phyloP scores from a whole-genome alignment of 139 green algal genomes.

The Marvania coccoides region DNA sequence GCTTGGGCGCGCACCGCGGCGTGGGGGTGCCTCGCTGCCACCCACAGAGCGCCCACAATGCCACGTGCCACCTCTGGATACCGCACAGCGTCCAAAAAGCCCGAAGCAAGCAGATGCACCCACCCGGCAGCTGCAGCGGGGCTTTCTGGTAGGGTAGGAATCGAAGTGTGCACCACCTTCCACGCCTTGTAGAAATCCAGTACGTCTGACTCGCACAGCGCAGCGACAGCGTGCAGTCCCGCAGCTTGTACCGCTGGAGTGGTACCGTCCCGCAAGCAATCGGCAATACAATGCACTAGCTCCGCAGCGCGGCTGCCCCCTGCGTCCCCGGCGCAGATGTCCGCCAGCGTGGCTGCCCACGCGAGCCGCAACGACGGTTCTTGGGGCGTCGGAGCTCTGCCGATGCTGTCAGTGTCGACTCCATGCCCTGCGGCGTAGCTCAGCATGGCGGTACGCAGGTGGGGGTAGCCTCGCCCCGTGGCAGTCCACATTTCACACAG shows the following conservation, averaged over 20 bases:
- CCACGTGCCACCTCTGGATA: slow-evolving; percentile 17
- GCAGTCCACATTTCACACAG: slow-evolving; percentile 30
- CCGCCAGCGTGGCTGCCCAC: slow-evolving; percentile 21
- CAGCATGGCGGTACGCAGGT: slow-evolving; percentile 6
- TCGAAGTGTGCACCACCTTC: slow-evolving; percentile 25
- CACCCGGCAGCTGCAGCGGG: slow-evolving; percentile 25
- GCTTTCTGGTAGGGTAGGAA: slow-evolving; percentile 30
- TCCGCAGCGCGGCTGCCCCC: slow-evolving; percentile 32
- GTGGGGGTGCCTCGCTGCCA: slow-evolving; percentile 9
- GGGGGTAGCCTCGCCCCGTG: slow-evolving; percentile 27
- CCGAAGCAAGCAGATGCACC: slow-evolving; percentile 32
- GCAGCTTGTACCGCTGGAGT: slow-evolving; percentile 25
- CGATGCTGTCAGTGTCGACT: slow-evolving; percentile 14
- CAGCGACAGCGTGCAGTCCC: slow-evolving; percentile 25
- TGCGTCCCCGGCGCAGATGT: slow-evolving; percentile 15
- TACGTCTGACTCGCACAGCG: slow-evolving; percentile 37
- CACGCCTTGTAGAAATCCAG: slow-evolving; percentile 59
- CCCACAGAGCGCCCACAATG: slow-evolving; percentile 25
- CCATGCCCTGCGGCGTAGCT: neutral
- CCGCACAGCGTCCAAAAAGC: slow-evolving; percentile 26
- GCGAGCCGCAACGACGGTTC: slow-evolving; percentile 23
- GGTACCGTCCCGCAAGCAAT: neutral
- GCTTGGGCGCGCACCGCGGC: slow-evolving; percentile 31
- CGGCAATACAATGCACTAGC: slow-evolving; percentile 28
- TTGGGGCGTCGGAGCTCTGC: too few relatives aligned